A percentile compares a stretch with the other conserved stretches of the same genome.
Evolutionary conservation across 2,329 filamentous ascomycete genomes (phyloP).

Genomic region (Orbilia oligospora): DNA sequence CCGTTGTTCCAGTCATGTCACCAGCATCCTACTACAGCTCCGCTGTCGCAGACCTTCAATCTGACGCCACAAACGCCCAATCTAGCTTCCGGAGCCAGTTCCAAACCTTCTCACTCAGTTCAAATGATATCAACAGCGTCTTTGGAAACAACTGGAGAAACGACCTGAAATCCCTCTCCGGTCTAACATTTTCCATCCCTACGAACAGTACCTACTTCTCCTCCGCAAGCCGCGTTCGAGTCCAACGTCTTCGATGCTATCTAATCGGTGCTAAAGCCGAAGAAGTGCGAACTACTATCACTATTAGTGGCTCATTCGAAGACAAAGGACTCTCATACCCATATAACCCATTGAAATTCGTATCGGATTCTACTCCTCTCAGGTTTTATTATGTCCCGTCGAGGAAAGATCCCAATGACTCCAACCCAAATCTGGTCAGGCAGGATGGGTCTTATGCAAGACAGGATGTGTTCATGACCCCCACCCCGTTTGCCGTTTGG

Average conservation of each 20-base stretch:
- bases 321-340: slow-evolving; percentile 43
- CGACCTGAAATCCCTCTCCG: slow-evolving; percentile 23
- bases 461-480: slow-evolving; percentile 54
- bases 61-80: slow-evolving; percentile 51
- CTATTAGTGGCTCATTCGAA: slow-evolving; percentile 49
- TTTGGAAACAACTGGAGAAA: slow-evolving; percentile 50
- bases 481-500: slow-evolving; percentile 52
- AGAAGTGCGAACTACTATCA: slow-evolving; percentile 40
- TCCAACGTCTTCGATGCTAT: slow-evolving; percentile 47
- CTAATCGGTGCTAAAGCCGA: slow-evolving; percentile 35
- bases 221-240: slow-evolving; percentile 41
- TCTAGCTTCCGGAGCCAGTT: slow-evolving; percentile 54
- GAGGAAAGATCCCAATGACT: slow-evolving; percentile 40
- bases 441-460: slow-evolving; percentile 45
- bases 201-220: slow-evolving; percentile 46
- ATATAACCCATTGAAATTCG: slow-evolving; percentile 39
- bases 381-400: slow-evolving; percentile 57
- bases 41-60: slow-evolving; percentile 54
- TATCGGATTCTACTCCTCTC: slow-evolving; percentile 51
- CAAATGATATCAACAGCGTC: slow-evolving; percentile 10
- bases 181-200: slow-evolving; percentile 55
- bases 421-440: slow-evolving; percentile 39
- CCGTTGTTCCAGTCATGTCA: slow-evolving; percentile 44
- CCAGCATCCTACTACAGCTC: slow-evolving; percentile 47
- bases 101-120: slow-evolving; percentile 45